Evolutionary conservation across 257 asterid genomes (phyloP), one percentile per base, ranked within the genome.

Genomic region (Fraxinus cuspidata): DNA sequence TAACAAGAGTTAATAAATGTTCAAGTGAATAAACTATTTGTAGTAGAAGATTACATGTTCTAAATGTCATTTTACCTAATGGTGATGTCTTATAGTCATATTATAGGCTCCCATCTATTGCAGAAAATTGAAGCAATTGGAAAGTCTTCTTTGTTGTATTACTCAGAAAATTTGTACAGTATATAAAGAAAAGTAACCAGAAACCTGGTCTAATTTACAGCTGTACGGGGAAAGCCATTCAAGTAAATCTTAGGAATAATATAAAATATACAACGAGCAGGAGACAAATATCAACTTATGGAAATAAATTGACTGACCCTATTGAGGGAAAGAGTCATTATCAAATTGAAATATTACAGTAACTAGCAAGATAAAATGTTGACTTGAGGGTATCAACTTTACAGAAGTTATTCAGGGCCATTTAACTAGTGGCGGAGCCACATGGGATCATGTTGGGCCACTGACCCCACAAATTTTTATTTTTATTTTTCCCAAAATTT

Each of bases 171-270:
- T 8, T 58, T 58, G n/a, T 47, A 58, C 31, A 6, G 66, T 58
- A 58, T 0, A 58, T 21, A 58, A 8, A 58, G 66, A 58, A 23
- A 58, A n/a, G 66, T 58, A 21, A 7, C 28, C 1, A 27, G 29
- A 75, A 77, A 68, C n/a, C 29, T 58, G 37, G 67, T 8, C 75
- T 42, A 71, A 71, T 40, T 71, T 71, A 71, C 35, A 40, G 75
- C 28, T 21, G 35, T 23, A 23, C 29, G 3, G 28, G 66, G 15
- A 38, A 34, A 29, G 70, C 77, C 56, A 70, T 53, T 79, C 66
- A 47, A 40, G 72, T 66, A 77, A 79, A 63, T 56, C 69, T 10
- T 63, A 25, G 19, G 69, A 21, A 27, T 12, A 63, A 27, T 9
- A 56, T n/a, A 25, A 10, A 11, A 12, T 63, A 63, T 10, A 63